phyloP scores from a whole-genome alignment of 179 eudicot species.

The Silene vulgaris region DNA sequence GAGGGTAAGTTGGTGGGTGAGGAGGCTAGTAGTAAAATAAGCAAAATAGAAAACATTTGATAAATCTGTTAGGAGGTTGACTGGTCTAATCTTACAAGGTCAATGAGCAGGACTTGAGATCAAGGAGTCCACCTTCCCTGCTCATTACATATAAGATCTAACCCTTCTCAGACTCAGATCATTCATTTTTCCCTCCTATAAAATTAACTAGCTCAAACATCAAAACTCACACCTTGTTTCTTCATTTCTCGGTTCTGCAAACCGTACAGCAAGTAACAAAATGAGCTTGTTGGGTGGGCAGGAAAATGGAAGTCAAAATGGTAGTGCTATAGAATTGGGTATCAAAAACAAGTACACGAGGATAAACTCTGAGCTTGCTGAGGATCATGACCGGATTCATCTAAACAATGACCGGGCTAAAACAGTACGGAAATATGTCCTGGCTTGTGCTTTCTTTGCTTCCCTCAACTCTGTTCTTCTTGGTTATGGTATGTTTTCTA shows the following conservation, averaged over 20 bases:
- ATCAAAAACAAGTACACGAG: conserved; percentile 29
- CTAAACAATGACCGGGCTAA: conserved; percentile 14
- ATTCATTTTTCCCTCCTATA: neutral
- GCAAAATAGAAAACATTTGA: too few relatives aligned
- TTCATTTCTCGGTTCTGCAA: neutral
- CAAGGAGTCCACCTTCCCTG: neutral
- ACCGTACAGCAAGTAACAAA: neutral
- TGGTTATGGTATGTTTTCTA: conserved; percentile 36
- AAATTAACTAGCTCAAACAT: neutral
- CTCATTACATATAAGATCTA: neutral
- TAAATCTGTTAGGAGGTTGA: too few relatives aligned
- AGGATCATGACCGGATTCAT: conserved; percentile 21
- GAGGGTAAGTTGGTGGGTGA: too few relatives aligned
- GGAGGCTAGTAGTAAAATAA: too few relatives aligned
- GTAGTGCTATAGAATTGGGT: conserved; percentile 17
- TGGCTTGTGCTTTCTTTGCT: conserved; percentile 40
- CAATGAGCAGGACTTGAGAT: neutral
- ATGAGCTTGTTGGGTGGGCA: conserved; percentile 9
- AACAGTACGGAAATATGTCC: conserved; percentile 32
- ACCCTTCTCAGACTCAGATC: neutral
- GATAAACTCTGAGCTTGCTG: conserved; percentile 21
- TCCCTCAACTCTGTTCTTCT: conserved; percentile 46
- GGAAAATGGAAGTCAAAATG: conserved; percentile 18
- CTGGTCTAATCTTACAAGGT: neutral
- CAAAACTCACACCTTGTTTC: neutral